Base-by-base conservation (phyloP, 2,329 filamentous ascomycete species). In the Cadophora sp. region DNA sequence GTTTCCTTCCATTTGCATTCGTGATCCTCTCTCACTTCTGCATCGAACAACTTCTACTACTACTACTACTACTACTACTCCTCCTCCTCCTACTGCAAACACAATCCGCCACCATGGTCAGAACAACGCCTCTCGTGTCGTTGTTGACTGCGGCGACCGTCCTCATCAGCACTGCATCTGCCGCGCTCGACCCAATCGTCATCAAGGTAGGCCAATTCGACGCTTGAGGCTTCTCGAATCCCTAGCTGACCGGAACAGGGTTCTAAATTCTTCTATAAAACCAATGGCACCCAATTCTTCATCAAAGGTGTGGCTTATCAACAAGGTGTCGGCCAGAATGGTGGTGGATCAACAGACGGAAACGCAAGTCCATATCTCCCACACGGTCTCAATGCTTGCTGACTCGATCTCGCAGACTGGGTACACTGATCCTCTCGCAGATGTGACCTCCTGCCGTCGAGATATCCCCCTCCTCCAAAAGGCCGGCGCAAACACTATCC, bases 251-350 rank as follows among this genome's bases (percentile, higher is more conserved):
- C 16, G 4, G 40, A 16, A 2, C 65, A 77, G 75, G 75, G 75
- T 56, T 73, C 72, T 27, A 76, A 76, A 68, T 76, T 77, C 74
- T 71, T 70, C 55, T 75, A 43, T 76, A 91, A 86, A 90, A 73
- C 68, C 62, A 77, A 76, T 68, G 76, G 92, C 76, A 87, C 87
- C 79, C 94, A 96, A 82, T 94, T 97, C 86, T 97, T 89, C 85
- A 93, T 98, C 81, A 93, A 92, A 81, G 95, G 95, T 83, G 86
- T 99, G 76, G 96, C 95, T 73, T 99, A 99, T 83, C 96, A 98
- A 84, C 88, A 93, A 82, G 92, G 94, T 74, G 83, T 83, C 72
- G 84, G 84, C 65, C 84, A 83, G 59, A 85, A 87, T 69, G 77
- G 75, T 67, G 82, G 46, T 37, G 62, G 58, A 43, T 66, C 65